Evolutionary conservation across 306 rosid genomes (phyloP).

Genomic region (Luffa aegyptiaca): DNA sequence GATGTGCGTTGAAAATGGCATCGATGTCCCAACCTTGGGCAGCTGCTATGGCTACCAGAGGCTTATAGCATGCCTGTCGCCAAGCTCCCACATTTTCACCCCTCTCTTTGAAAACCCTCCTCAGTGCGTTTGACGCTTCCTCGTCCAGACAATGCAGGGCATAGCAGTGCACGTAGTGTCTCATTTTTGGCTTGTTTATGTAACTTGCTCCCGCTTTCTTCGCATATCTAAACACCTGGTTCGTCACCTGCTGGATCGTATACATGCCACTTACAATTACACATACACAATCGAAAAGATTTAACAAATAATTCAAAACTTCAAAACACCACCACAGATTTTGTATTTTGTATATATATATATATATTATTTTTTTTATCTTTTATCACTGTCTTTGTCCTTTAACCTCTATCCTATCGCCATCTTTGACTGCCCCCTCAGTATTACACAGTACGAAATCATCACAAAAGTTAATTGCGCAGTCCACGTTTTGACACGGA

Average conservation of each 20-base stretch:
- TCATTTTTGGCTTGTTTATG: constrained; percentile 95
- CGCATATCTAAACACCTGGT: constrained; percentile 79
- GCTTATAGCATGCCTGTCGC: constrained; percentile 84
- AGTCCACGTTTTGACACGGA: not conserved
- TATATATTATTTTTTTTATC: not conserved
- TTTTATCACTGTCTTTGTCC: not conserved
- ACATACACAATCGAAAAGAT: not conserved
- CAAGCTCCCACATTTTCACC: constrained; percentile 88
- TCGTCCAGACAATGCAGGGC: constrained; percentile 85
- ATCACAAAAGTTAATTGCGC: not conserved
- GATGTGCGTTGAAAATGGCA: constrained; percentile 76
- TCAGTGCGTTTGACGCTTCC: constrained; percentile 53
- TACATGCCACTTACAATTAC: not conserved
- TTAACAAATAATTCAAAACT: not conserved
- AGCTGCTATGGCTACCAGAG: constrained; percentile 66
- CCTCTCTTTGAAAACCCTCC: constrained; percentile 58
- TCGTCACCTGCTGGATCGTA: constrained; percentile 50
- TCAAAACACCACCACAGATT: not conserved
- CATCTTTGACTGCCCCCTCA: constrained; percentile 8
- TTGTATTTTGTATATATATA: no score
- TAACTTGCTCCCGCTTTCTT: constrained; percentile 87
- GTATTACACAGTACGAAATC: constrained; percentile 1
- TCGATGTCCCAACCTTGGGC: constrained; percentile 91
- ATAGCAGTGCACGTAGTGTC: constrained; percentile 96
- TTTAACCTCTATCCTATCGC: not conserved